Evolutionary conservation across 345 rosid species (phyloP).

Genomic region (Gynandropsis gynandra): DNA sequence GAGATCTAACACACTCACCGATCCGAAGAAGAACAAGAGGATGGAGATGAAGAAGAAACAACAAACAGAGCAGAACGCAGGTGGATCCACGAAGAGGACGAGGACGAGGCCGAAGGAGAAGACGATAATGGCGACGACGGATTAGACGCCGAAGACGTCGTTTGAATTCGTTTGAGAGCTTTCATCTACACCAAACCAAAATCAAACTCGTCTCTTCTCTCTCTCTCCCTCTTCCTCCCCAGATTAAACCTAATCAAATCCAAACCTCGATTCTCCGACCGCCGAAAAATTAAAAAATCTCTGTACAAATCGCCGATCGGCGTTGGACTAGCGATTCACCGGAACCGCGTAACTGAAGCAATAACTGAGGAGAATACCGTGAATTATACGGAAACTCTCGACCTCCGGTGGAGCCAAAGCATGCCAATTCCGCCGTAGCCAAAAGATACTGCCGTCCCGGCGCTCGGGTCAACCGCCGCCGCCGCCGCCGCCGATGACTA

Average conservation of each 20-base stretch:
- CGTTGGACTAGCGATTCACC: no score
- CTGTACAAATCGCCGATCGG: neutral
- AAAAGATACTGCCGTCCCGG: no score
- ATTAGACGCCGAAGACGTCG: slow-evolving; percentile 53
- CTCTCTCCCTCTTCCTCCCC: neutral
- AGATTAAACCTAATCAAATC: neutral
- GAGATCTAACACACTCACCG: slow-evolving; percentile 47
- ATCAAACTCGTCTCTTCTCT: neutral
- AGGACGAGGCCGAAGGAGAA: slow-evolving; percentile 36
- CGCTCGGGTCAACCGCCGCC: no score
- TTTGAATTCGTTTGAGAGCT: slow-evolving; percentile 76
- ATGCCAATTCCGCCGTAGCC: no score
- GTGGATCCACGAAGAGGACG: slow-evolving; percentile 70
- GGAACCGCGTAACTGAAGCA: no score
- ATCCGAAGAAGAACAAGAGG: slow-evolving; percentile 64
- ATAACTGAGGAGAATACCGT: no score
- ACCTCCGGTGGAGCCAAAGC: no score
- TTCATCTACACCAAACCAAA: slow-evolving; percentile 42
- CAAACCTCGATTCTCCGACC: neutral
- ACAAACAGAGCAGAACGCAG: slow-evolving; percentile 84
- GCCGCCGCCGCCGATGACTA: no score
- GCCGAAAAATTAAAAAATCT: no score
- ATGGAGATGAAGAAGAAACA: slow-evolving; percentile 75
- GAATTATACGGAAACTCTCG: no score
- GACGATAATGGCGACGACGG: slow-evolving; percentile 61